phyloP scores from a whole-genome alignment of 768 basidiomycete species.

The Rhodotorula sphaerocarpa region DNA sequence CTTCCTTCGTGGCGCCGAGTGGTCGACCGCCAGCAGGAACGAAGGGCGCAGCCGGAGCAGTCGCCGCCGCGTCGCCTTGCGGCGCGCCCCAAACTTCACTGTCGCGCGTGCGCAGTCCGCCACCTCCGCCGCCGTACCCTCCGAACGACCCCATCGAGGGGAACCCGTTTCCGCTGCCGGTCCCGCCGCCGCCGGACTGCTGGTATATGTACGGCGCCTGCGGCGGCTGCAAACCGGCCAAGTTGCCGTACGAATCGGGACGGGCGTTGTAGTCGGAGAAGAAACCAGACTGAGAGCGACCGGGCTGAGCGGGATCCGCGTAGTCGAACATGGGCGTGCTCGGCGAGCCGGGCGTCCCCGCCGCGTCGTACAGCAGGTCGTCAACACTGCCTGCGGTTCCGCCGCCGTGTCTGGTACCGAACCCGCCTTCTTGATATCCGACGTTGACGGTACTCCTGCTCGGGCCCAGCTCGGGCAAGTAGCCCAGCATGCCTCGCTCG shows the following conservation, averaged over 20 bases:
- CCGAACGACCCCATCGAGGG: background rate
- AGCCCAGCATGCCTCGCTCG: conserved; percentile 10
- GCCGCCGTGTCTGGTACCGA: background rate
- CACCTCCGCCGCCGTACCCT: background rate
- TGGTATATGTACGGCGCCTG: conserved; percentile 29
- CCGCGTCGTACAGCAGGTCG: conserved; percentile 23
- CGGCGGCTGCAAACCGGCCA: conserved; percentile 9
- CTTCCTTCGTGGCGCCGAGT: background rate
- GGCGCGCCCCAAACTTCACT: conserved; percentile 32
- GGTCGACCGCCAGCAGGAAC: no score
- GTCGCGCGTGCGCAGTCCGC: background rate
- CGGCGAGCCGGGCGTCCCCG: conserved; percentile 2
- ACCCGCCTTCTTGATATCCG: conserved; percentile 9
- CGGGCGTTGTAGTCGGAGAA: background rate
- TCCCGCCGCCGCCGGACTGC: conserved; percentile 2
- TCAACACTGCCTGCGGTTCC: conserved; percentile 25
- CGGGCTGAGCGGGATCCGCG: background rate
- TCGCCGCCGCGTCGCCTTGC: conserved; percentile 9
- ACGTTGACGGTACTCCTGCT: conserved; percentile 10
- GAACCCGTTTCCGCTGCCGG: background rate
- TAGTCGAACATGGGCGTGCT: conserved; percentile 3
- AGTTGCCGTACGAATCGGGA: conserved; percentile 6
- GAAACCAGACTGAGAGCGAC: no score
- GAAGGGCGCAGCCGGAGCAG: no score
- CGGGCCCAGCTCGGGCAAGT: conserved; percentile 14